A percentile compares a stretch with the other conserved stretches of the same genome.
phyloP scores from a whole-genome alignment of 1,139 yeast species.

The Suhomyces yuchorum region DNA sequence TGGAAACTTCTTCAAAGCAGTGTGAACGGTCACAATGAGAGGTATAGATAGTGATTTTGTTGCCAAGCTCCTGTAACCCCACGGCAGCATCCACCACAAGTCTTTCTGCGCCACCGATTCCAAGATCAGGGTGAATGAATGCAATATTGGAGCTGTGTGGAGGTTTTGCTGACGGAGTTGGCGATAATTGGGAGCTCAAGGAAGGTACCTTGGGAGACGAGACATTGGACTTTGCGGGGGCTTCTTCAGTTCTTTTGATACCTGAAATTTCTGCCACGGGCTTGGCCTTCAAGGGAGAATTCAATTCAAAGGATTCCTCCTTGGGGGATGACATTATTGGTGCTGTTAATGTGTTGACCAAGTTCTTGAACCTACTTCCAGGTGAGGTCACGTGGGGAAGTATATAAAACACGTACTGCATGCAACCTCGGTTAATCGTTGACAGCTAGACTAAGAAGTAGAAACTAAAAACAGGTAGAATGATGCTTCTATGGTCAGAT shows the following conservation, averaged over 20 bases:
- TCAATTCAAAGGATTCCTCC: background rate
- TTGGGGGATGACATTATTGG: slow-evolving; percentile 4
- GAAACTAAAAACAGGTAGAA: too few species aligned
- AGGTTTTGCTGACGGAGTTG: slow-evolving; percentile 1
- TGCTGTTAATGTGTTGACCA: background rate
- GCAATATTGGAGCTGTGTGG: slow-evolving; percentile 51
- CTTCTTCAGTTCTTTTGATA: background rate
- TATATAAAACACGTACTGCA: too few species aligned
- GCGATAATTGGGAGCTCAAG: background rate
- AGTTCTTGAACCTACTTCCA: background rate
- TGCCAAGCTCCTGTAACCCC: slow-evolving; percentile 67
- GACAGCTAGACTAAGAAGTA: too few species aligned
- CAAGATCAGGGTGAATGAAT: slow-evolving; percentile 92
- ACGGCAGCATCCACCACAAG: slow-evolving; percentile 93
- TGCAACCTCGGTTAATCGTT: too few species aligned
- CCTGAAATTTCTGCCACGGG: slow-evolving; percentile 8
- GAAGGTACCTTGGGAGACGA: background rate
- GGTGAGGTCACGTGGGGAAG: background rate
- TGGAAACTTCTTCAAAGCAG: slow-evolving; percentile 85
- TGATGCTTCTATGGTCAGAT: too few species aligned
- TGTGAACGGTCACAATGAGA: slow-evolving; percentile 87
- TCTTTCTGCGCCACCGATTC: slow-evolving; percentile 96
- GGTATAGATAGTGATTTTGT: slow-evolving; percentile 71
- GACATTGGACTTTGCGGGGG: background rate
- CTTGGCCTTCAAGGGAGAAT: slow-evolving; percentile 7